Evolutionary conservation across 1,284 basidiomycete genomes (phyloP).

Genomic region (Athelia psychrophila): DNA sequence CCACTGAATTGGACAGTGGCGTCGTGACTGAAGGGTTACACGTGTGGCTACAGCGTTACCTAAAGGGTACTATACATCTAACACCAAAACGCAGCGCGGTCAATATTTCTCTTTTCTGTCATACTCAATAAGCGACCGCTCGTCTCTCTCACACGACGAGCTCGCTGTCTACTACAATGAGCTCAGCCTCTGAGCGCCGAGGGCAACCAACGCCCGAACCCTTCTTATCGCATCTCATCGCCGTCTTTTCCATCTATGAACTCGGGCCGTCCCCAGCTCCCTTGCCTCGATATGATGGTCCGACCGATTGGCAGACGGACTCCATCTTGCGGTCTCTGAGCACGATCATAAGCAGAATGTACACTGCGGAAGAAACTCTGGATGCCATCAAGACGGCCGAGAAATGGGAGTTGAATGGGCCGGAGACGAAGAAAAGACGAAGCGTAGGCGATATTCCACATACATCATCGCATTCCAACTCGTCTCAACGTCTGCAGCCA

Average conservation of each 20-base stretch:
- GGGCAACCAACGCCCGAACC: conserved; percentile 23
- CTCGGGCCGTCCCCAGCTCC: conserved; percentile 46
- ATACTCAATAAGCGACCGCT: too few species aligned
- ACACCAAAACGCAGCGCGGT: too few species aligned
- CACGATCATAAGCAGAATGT: conserved; percentile 56
- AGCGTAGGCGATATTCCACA: conserved; percentile 40
- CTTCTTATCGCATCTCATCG: conserved; percentile 49
- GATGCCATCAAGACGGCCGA: conserved; percentile 36
- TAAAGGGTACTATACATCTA: too few species aligned
- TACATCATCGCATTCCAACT: conserved; percentile 7
- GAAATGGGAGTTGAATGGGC: conserved; percentile 30
- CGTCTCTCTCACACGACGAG: background rate
- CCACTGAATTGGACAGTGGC: too few species aligned
- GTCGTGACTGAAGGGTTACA: too few species aligned
- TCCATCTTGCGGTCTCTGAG: conserved; percentile 55
- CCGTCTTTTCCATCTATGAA: conserved; percentile 51
- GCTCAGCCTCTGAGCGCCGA: conserved; percentile 17
- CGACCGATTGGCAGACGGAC: conserved; percentile 62
- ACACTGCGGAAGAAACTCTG: conserved; percentile 53
- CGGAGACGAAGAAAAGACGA: conserved; percentile 48
- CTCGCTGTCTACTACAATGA: conserved; percentile 25
- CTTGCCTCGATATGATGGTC: conserved; percentile 55
- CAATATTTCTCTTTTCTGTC: too few species aligned
- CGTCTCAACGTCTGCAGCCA: conserved; percentile 15
- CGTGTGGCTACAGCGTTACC: too few species aligned